These are phyloP conservation scores for Alternaria brassicae DNA, from an alignment of 2,329 filamentous ascomycete genomes.

Conservation along the genomic window DNA sequence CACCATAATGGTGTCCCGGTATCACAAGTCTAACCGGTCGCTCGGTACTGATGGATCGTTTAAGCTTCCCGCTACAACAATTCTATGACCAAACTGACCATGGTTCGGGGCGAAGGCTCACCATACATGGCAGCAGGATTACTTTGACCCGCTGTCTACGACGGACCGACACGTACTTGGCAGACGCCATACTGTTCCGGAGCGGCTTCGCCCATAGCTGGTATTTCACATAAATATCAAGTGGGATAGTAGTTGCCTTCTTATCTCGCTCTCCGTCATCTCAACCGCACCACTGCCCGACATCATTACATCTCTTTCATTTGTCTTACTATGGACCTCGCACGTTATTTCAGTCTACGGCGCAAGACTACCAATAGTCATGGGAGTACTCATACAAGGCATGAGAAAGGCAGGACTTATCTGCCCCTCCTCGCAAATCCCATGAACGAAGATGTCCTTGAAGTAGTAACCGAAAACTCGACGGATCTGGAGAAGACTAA, in stretches of 20 bases:
- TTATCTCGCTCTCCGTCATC: not conserved
- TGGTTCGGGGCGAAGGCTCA: slow-evolving; percentile 7
- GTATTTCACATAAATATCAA: slow-evolving; percentile 2
- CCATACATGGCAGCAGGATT: not conserved
- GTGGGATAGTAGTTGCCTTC: not conserved
- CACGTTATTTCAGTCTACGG: slow-evolving; percentile 26
- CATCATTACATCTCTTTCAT: not conserved
- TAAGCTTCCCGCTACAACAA: not conserved
- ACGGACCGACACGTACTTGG: slow-evolving; percentile 6
- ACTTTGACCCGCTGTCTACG: not conserved
- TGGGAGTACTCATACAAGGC: not conserved
- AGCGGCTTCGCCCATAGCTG: not conserved
- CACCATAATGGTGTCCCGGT: not conserved
- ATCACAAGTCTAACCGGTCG: slow-evolving; percentile 1
- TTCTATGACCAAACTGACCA: not conserved
- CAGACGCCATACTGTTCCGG: not conserved
- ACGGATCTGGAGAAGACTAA: slow-evolving; percentile 25
- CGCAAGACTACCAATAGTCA: slow-evolving; percentile 11
- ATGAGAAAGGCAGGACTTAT: slow-evolving; percentile 7
- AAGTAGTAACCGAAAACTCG: slow-evolving; percentile 15
- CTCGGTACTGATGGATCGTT: not conserved
- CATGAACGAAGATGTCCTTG: slow-evolving; percentile 29
- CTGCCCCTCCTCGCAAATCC: slow-evolving; percentile 29
- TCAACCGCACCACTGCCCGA: not conserved
- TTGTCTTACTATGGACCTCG: slow-evolving; percentile 24